Conservation (phyloP, 331 rosid genomes). For the Spiraea crenata region DNA sequence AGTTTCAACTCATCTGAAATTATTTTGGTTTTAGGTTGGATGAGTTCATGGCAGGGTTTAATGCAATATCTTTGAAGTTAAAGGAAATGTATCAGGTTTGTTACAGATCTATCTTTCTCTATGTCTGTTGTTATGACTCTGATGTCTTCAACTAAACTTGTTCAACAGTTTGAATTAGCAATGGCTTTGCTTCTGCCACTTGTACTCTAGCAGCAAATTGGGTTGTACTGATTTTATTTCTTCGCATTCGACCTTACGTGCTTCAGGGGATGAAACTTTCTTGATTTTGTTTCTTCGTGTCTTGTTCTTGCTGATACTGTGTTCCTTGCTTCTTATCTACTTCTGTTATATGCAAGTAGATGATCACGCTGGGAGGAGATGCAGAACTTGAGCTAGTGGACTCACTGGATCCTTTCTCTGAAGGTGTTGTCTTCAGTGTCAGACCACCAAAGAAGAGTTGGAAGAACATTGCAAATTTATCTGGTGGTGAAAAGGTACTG, state of each 20-base stretch:
- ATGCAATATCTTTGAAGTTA: constrained; percentile 83
- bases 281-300: background rate
- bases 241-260: background rate
- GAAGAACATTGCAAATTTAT: constrained; percentile 96
- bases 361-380: constrained; percentile 99
- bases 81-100: constrained; percentile 97
- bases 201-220: background rate
- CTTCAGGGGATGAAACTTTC: background rate
- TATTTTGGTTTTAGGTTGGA: constrained; percentile 58
- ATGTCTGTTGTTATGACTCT: background rate
- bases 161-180: background rate
- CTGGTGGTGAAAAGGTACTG: constrained; percentile 99
- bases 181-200: background rate
- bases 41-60: constrained; percentile 97
- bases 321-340: background rate
- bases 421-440: constrained; percentile 97
- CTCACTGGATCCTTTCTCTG: constrained; percentile 97
- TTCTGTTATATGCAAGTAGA: constrained; percentile 36
- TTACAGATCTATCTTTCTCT: constrained; percentile 11
- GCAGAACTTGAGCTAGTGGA: constrained; percentile 98
- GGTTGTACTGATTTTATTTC: background rate
- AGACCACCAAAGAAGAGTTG: constrained; percentile 99
- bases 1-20: constrained; percentile 15
- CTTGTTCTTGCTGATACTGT: background rate
- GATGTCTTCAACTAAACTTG: background rate